phyloP scores from a whole-genome alignment of 202 grass and related monocot species.

The Brachypodium distachyon region DNA sequence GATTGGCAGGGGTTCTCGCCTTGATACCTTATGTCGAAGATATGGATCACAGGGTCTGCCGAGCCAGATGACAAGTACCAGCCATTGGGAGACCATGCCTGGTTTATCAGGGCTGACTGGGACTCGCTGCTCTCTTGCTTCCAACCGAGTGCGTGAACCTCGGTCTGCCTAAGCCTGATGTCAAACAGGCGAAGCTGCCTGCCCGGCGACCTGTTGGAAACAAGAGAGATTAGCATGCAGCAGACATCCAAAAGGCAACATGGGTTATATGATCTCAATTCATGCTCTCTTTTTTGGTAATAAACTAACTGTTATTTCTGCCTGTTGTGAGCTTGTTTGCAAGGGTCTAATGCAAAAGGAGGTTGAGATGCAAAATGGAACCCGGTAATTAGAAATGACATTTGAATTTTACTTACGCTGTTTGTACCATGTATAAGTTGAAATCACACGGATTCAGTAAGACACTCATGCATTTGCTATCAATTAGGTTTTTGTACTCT shows the following conservation, averaged over 20 bases:
- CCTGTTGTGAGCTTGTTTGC: background rate
- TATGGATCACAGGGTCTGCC: constrained; percentile 80
- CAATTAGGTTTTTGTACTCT: constrained; percentile 78
- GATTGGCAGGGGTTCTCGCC: constrained; percentile 74
- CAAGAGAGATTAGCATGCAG: background rate
- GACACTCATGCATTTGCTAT: constrained; percentile 94
- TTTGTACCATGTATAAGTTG: constrained; percentile 95
- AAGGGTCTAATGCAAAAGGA: background rate
- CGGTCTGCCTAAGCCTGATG: constrained; percentile 64
- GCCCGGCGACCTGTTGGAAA: constrained; percentile 48
- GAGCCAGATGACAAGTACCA: constrained; percentile 79
- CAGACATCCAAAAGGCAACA: background rate
- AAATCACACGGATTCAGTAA: constrained; percentile 79
- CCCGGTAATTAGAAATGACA: background rate
- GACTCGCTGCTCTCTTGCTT: constrained; percentile 89
- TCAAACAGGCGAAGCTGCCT: constrained; percentile 84
- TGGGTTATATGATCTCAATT: background rate
- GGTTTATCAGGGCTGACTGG: constrained; percentile 93
- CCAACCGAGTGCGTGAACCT: constrained; percentile 73
- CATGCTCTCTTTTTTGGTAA: background rate
- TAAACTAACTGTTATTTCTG: background rate
- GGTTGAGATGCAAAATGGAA: background rate
- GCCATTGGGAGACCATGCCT: constrained; percentile 93
- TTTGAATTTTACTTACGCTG: constrained; percentile 61
- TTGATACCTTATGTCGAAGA: constrained; percentile 79